Conservation (phyloP, 495 filamentous ascomycete species). For the Aspergillus kassunensis region DNA sequence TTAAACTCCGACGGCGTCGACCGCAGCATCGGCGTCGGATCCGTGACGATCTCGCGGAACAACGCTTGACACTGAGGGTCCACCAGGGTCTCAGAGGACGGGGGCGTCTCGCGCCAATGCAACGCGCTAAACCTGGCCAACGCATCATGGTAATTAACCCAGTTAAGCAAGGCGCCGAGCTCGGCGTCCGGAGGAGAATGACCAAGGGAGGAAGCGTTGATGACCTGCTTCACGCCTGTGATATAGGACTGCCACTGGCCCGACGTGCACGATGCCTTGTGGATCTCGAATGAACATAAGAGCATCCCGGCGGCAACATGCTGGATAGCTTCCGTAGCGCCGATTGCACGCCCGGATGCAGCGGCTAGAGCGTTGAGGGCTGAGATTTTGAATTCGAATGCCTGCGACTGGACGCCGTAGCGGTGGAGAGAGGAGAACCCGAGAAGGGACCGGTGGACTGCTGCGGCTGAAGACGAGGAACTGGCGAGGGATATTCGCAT, state of each 20-base stretch:
- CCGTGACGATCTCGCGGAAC: neutral
- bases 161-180: slow-evolving; percentile 10
- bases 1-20: neutral
- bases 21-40: neutral
- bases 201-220: slow-evolving; percentile 1
- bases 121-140: slow-evolving; percentile 8
- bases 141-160: slow-evolving; percentile 13
- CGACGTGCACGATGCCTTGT: slow-evolving; percentile 14
- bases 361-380: slow-evolving; percentile 5
- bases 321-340: slow-evolving; percentile 6
- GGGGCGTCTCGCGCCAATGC: slow-evolving; percentile 6
- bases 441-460: slow-evolving; percentile 7
- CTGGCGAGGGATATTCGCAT: slow-evolving; percentile 8
- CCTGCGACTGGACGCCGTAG: slow-evolving; percentile 8
- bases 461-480: slow-evolving; percentile 8
- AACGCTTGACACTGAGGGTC: neutral
- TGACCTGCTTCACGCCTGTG: slow-evolving; percentile 5
- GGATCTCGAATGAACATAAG: slow-evolving; percentile 16
- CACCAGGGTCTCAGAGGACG: neutral
- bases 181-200: neutral
- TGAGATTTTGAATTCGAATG: slow-evolving; percentile 10
- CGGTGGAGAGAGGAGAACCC: slow-evolving; percentile 13
- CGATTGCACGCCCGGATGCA: slow-evolving; percentile 3
- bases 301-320: slow-evolving; percentile 18
- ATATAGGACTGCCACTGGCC: slow-evolving; percentile 10